Conservation (phyloP, 331 rosid genomes). For the Quercus tomentella region DNA sequence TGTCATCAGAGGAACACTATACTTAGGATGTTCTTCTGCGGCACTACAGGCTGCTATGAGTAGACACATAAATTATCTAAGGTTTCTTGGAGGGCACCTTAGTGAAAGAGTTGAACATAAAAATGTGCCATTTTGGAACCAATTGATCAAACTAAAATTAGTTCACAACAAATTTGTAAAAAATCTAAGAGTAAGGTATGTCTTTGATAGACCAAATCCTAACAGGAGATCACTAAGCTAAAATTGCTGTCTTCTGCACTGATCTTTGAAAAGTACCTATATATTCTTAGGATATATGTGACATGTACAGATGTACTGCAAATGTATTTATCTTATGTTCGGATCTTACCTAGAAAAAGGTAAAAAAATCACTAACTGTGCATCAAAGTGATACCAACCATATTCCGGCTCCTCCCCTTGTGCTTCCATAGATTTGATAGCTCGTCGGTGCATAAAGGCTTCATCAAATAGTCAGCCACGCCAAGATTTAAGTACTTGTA, state of each 20-base stretch:
- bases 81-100: neutral
- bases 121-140: no score
- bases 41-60: neutral
- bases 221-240: no score
- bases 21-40: neutral
- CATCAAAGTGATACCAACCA: neutral
- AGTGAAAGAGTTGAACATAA: neutral
- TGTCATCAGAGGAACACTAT: neutral
- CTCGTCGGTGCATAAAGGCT: slow-evolving; percentile 12
- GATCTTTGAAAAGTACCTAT: neutral
- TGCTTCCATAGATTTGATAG: slow-evolving; percentile 18
- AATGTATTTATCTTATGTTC: no score
- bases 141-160: no score
- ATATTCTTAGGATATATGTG: no score
- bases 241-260: neutral
- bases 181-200: no score
- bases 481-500: slow-evolving; percentile 15
- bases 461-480: slow-evolving; percentile 16
- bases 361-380: neutral
- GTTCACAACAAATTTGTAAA: no score
- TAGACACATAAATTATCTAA: neutral
- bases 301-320: no score
- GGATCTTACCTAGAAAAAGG: no score
- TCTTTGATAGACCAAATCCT: no score
- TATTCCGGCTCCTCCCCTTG: neutral